Base-by-base conservation (phyloP, 2,329 filamentous ascomycete genomes). In the Fusarium setosum region DNA sequence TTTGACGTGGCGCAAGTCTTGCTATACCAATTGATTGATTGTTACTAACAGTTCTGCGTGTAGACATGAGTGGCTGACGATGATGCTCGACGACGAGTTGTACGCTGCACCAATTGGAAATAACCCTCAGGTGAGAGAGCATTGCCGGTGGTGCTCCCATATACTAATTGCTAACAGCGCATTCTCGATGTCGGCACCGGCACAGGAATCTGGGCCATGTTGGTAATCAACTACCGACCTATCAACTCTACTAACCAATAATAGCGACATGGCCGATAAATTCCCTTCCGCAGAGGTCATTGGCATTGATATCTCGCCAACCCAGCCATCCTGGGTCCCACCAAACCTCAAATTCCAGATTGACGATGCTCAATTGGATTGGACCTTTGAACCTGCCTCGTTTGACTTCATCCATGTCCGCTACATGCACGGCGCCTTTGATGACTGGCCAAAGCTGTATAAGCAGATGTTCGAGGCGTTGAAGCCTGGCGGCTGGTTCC, bases 391-490 rank as follows among this genome's bases (percentile, higher is more conserved):
- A 17, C 63, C 63, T 0, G 34, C 55, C 2, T 59, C 47, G 0
- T 67, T 67, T 10, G 63, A 67, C n/a, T 67, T 67, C 8, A 59
- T 67, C 2, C 63, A 67, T 10, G 26, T 67, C 1, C 58, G 63
- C 3, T 67, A 67, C 15, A 65, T 67, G 63, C 63, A 65, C 7
- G 63, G 63, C 0, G 61, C 63, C 4, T 62, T 67, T 17, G 54
- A 67, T 5, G 37, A 67, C 13, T 67, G 53, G 61, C 23, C 31
- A 4, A 62, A 38, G 11, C n/a, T 67, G 9, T 67, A 67, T 4
- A n/a, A 24, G 15, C 63, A 67, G 12, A 59, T 67, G 20, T 67
- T 59, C 24, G 47, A 47, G 6, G 37, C 40, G 1, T 11, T 67
- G 11, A 67, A 67, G 23, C 63, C 63, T 8, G 63, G 63, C 4